Conservation (phyloP, 805 yeast species). For the Lipomyces yamadae region DNA sequence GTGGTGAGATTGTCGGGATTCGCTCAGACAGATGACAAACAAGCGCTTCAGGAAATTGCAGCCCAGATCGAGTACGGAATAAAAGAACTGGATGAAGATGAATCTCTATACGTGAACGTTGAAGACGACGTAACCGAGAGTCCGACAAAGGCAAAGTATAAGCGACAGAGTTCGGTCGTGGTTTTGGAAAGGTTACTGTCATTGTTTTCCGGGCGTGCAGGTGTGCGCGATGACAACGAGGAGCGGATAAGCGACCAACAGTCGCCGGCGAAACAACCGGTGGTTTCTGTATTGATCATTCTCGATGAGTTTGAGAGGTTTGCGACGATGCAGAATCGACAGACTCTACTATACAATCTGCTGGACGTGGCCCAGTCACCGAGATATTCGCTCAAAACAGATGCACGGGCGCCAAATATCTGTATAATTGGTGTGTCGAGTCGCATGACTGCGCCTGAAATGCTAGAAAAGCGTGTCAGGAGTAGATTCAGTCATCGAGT, state of each 20-base stretch:
- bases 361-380: conserved; percentile 83
- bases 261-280: conserved; percentile 25
- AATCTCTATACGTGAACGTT: neutral
- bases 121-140: conserved; percentile 9
- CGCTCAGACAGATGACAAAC: conserved; percentile 72
- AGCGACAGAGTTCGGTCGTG: conserved; percentile 25
- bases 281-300: conserved; percentile 69
- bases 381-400: conserved; percentile 7
- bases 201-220: conserved; percentile 40
- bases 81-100: conserved; percentile 19
- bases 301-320: conserved; percentile 87
- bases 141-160: neutral
- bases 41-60: conserved; percentile 85
- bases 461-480: conserved; percentile 87
- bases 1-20: conserved; percentile 69
- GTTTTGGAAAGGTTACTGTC: conserved; percentile 41
- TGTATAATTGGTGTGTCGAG: conserved; percentile 82
- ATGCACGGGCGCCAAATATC: conserved; percentile 59
- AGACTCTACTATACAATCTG: conserved; percentile 82
- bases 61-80: conserved; percentile 68
- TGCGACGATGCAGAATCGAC: conserved; percentile 66
- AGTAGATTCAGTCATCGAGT: conserved; percentile 85
- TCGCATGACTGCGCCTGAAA: conserved; percentile 74
- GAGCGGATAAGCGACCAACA: conserved; percentile 23
- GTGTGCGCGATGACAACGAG: conserved; percentile 27